phyloP scores from a whole-genome alignment of 495 filamentous ascomycete genomes.

The Aspergillus baeticus region DNA sequence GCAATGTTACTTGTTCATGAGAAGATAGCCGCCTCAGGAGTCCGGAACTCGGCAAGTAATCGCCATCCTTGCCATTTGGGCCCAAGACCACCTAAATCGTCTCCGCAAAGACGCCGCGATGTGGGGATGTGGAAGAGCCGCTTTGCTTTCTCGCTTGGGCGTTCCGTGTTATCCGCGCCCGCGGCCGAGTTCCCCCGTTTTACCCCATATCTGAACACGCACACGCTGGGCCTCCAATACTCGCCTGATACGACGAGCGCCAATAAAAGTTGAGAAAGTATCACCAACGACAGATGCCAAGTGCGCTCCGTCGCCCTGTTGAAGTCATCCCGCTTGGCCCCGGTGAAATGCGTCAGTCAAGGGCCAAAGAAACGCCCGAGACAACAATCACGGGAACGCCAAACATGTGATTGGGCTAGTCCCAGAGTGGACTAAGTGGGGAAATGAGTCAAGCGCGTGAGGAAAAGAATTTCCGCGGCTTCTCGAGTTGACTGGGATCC shows the following conservation, averaged over 20 bases:
- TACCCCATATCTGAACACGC: too few species aligned
- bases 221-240: too few species aligned
- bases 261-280: background rate
- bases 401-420: conserved; percentile 1
- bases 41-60: too few species aligned
- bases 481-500: background rate
- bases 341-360: background rate
- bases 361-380: too few species aligned
- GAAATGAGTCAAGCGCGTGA: background rate
- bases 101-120: too few species aligned
- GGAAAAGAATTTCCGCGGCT: background rate
- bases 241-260: background rate
- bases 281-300: background rate
- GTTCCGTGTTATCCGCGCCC: too few species aligned
- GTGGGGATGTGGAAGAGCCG: too few species aligned
- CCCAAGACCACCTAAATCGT: too few species aligned
- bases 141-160: too few species aligned
- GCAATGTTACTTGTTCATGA: too few species aligned
- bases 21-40: too few species aligned
- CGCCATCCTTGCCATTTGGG: too few species aligned
- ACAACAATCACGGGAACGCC: background rate
- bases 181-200: background rate
- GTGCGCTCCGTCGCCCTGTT: background rate
- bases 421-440: background rate
- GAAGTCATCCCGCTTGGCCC: conserved; percentile 5